Evolutionary conservation across 2,329 filamentous ascomycete genomes (phyloP).

Genomic region (Alternaria burnsii): DNA sequence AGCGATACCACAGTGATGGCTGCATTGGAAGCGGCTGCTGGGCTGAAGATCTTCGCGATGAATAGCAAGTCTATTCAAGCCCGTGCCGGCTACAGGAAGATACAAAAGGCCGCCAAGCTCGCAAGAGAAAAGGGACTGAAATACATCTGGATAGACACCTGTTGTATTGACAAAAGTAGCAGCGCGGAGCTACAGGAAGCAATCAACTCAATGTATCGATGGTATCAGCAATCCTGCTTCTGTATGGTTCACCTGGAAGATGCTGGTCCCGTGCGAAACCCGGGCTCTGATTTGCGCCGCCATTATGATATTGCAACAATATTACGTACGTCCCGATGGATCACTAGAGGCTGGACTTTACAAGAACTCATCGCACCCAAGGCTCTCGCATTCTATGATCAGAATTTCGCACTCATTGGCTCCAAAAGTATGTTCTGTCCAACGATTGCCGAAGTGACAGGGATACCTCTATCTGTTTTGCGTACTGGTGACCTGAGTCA

Average conservation of each 20-base stretch:
- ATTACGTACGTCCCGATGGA: neutral
- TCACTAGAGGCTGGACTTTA: neutral
- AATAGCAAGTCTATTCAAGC: neutral
- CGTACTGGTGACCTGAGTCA: neutral
- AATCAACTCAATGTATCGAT: slow-evolving; percentile 1
- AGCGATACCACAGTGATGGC: neutral
- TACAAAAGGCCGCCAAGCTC: neutral
- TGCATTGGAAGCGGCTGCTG: neutral
- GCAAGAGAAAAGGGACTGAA: neutral
- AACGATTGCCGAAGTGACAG: neutral
- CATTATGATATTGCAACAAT: slow-evolving; percentile 14
- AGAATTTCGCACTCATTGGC: neutral
- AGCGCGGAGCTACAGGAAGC: slow-evolving; percentile 6
- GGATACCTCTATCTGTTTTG: neutral
- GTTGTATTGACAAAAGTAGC: slow-evolving; percentile 3
- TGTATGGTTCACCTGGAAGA: slow-evolving; percentile 26
- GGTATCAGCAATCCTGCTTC: slow-evolving; percentile 21
- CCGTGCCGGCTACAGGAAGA: slow-evolving; percentile 4
- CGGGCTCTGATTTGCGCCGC: neutral
- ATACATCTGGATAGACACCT: slow-evolving; percentile 5
- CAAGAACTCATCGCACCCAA: neutral
- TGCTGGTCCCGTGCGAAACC: neutral
- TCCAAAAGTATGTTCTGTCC: neutral
- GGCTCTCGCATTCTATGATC: neutral
- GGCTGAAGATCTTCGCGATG: neutral